Percentiles rank a stretch among this genome's conserved stretches.
phyloP scores from a whole-genome alignment of 202 grass and related monocot species.

The Eragrostis tef region DNA sequence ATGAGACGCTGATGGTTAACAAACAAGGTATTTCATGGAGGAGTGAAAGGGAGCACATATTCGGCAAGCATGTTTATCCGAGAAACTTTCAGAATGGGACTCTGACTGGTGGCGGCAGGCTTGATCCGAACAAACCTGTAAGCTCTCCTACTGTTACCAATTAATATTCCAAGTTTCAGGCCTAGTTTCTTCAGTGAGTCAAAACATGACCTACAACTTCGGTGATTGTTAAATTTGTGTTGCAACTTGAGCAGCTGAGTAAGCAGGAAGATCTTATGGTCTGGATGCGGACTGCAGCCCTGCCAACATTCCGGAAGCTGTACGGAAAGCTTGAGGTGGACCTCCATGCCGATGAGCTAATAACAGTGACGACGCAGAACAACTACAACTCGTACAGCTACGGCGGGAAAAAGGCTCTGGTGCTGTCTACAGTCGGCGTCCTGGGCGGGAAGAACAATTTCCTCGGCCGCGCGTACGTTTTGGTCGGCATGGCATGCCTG shows the following conservation, averaged over 20 bases:
- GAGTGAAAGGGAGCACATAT: constrained; percentile 59
- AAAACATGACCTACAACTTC: background rate
- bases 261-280: constrained; percentile 75
- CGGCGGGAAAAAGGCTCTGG: constrained; percentile 60
- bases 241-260: constrained; percentile 54
- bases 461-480: constrained; percentile 55
- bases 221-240: background rate
- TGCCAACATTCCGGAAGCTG: constrained; percentile 77
- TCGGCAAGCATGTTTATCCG: constrained; percentile 64
- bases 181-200: background rate
- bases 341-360: constrained; percentile 47
- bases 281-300: constrained; percentile 71
- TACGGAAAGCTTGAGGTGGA: constrained; percentile 64
- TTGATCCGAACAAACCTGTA: constrained; percentile 59
- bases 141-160: background rate
- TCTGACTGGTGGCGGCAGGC: constrained; percentile 56
- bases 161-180: background rate
- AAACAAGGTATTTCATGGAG: constrained; percentile 63
- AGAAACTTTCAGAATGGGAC: constrained; percentile 67
- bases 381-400: constrained; percentile 78
- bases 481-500: constrained; percentile 59
- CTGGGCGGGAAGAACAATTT: constrained; percentile 69
- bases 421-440: constrained; percentile 59
- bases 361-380: constrained; percentile 61
- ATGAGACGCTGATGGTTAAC: constrained; percentile 50